Evolutionary conservation across 345 rosid species (phyloP).

Genomic region (Geranium rotundifolium): DNA sequence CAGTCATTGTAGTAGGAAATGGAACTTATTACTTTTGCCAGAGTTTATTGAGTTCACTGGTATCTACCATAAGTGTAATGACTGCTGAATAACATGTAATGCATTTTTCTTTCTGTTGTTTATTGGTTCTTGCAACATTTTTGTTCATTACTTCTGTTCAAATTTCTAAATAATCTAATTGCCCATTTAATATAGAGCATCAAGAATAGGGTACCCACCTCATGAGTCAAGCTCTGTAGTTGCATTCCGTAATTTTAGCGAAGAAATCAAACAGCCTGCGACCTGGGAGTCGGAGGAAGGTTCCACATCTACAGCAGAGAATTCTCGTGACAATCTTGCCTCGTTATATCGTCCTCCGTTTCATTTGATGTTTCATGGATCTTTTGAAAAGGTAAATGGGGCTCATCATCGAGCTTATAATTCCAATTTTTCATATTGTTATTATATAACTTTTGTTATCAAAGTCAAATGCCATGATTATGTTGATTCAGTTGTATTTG

Average conservation of each 20-base stretch:
- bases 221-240: constrained; percentile 49
- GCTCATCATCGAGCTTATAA: background rate
- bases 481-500: background rate
- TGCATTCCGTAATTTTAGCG: constrained; percentile 83
- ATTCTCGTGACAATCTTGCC: constrained; percentile 82
- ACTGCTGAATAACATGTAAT: background rate
- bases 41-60: too few species aligned
- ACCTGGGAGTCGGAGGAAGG: constrained; percentile 71
- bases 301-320: constrained; percentile 41
- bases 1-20: background rate
- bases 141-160: background rate
- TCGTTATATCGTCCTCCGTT: constrained; percentile 90
- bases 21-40: background rate
- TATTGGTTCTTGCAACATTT: background rate
- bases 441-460: background rate
- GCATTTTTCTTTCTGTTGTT: background rate
- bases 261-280: constrained; percentile 78
- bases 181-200: constrained; percentile 20
- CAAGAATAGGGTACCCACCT: constrained; percentile 35
- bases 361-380: constrained; percentile 70
- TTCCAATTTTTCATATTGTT: too few species aligned
- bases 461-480: background rate
- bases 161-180: background rate
- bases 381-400: constrained; percentile 70
- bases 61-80: too few species aligned